Evolutionary conservation across 306 rosid genomes (phyloP), one percentile per base, ranked within the genome.

Genomic region (Vigna radiata): DNA sequence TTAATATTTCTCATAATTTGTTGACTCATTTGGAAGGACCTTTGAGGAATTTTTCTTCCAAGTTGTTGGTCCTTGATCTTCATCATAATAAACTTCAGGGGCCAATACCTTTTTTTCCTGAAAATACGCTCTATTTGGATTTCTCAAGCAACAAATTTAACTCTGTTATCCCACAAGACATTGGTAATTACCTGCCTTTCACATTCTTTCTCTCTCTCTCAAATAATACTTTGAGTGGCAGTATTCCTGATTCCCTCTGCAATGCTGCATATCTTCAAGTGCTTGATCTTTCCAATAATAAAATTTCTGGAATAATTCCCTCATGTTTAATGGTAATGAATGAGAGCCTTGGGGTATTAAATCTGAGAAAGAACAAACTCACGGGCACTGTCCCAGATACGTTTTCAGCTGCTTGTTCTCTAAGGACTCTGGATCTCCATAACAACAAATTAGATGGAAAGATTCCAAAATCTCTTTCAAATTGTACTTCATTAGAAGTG

Each of bases 1-100:
- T 89, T n/a, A 92, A 90, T 82, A 77, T 90, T 47, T 92, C 97
- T 25, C 65, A 36, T 49, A 92, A 92, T 76, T 47, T 47, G 0
- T 61, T 92, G 5, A 72, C 9, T 8, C 31, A 23, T 27, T 39
- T 86, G 41, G 76, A 83, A 80, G 78, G 82, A 16, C 85, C 85
- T 1, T 27, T 49, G 0, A 27, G 15, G 5, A 74, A 87, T 39
- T 21, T 71, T 11, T 14, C 56, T 52, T 66, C 83, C 13, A 21
- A 0, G 0, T 44, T 88, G 72, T 0, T 0, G 15, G 1, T 15
- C 11, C 83, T 90, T 67, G 93, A 88, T 76, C 87, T 90, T 68
- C 88, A 79, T 62, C 8, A 59, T 53, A 90, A 90, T 59, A 63
- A 68, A 4, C 50, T 90, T 44, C 55, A 8, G 3, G 92, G 92